A percentile compares a stretch with the other conserved stretches of the same genome.
Conservation (phyloP, 352 stramenopile genomes). For the Globisporangium acanthophoron region DNA sequence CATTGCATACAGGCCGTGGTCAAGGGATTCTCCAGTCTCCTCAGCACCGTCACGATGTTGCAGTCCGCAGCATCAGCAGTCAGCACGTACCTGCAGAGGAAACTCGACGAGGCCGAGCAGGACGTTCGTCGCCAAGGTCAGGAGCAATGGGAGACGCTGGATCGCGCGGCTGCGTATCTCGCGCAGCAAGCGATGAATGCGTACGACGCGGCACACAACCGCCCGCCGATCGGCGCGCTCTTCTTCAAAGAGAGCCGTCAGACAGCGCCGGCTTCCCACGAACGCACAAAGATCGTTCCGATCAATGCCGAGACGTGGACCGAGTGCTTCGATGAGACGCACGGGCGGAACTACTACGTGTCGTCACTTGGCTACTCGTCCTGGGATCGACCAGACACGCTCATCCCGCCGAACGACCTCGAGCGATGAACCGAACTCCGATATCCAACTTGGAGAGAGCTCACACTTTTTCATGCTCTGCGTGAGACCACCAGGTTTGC, state of each 20-base stretch:
- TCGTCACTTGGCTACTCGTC: conserved; percentile 22
- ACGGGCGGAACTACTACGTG: conserved; percentile 22
- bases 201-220: conserved; percentile 2
- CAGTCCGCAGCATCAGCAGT: conserved; percentile 7
- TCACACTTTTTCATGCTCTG: too few species aligned
- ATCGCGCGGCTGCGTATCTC: conserved; percentile 14
- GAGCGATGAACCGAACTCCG: background rate
- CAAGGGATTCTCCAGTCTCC: too few species aligned
- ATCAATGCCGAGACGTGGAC: conserved; percentile 23
- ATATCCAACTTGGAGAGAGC: too few species aligned
- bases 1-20: background rate
- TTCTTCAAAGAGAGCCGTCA: conserved; percentile 5
- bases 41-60: background rate
- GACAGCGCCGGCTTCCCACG: background rate
- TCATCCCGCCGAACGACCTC: background rate
- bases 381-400: conserved; percentile 17
- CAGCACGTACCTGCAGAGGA: conserved; percentile 38
- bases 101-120: conserved; percentile 27
- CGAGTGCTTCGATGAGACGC: conserved; percentile 21
- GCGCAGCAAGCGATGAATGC: conserved; percentile 1
- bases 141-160: conserved; percentile 29
- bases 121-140: conserved; percentile 25
- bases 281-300: conserved; percentile 17
- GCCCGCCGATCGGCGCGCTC: conserved; percentile 2
- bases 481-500: too few species aligned